These are phyloP conservation scores for Cerrena zonata DNA, from an alignment of 1,284 basidiomycete species.

Conservation along the genomic window DNA sequence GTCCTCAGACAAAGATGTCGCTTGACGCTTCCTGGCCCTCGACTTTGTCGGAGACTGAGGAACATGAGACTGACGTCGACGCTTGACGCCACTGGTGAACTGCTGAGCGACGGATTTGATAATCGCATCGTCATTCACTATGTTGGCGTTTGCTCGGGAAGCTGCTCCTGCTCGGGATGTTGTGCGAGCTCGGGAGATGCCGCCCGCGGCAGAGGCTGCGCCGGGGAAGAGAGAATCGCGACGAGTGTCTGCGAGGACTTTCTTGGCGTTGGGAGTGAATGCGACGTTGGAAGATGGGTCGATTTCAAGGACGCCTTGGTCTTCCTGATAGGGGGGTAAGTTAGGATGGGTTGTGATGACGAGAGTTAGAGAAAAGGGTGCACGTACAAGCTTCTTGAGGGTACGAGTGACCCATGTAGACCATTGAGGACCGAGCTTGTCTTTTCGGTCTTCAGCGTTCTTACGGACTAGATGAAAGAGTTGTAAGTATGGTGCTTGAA, in stretches of 20 bases:
- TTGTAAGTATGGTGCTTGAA: too few relatives aligned
- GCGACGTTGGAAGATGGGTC: conserved; percentile 31
- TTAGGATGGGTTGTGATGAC: background rate
- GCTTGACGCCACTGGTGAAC: conserved; percentile 19
- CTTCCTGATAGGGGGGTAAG: conserved; percentile 27
- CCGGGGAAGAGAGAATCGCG: conserved; percentile 4
- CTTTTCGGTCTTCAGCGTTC: conserved; percentile 39
- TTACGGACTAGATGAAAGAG: conserved; percentile 40
- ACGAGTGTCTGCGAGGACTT: conserved; percentile 27
- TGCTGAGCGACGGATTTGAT: conserved; percentile 30
- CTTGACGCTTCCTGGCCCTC: background rate
- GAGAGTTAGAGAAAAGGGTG: too few relatives aligned
- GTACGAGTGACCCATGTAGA: conserved; percentile 43
- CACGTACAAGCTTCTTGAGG: conserved; percentile 41
- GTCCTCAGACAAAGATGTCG: background rate
- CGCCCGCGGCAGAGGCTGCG: too few relatives aligned
- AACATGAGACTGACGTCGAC: conserved; percentile 12
- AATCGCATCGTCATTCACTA: conserved; percentile 34
- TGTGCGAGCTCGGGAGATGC: too few relatives aligned
- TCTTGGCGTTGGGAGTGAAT: conserved; percentile 41
- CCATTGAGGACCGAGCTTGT: conserved; percentile 46
- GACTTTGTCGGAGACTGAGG: background rate
- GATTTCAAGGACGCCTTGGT: conserved; percentile 37
- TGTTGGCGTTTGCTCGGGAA: too few relatives aligned
- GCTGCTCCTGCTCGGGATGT: conserved; percentile 13